Evolutionary conservation across 495 filamentous ascomycete species (phyloP), one percentile per base, ranked within the genome.

Genomic region (Apiosordaria backusii): DNA sequence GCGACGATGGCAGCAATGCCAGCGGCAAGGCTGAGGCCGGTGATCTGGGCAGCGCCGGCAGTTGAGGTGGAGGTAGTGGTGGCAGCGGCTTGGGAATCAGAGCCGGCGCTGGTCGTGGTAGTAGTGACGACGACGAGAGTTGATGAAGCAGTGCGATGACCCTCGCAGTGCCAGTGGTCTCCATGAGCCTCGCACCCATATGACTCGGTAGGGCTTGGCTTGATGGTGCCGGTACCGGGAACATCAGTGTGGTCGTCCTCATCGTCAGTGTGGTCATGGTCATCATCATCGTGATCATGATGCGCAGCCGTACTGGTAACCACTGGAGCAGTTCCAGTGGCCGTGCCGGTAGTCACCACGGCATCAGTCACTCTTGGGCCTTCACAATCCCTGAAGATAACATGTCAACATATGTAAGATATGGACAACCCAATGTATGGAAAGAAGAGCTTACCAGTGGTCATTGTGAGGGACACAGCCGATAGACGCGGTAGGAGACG

Each of bases 131-230:
- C 58, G 16, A 18, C 16, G 3, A 45, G 35, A 59, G 66, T 69
- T 24, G 40, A n/a, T 1, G 67, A 50, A 3, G 72, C 72, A 4
- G 72, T 64, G 40, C 61, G 64, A 26, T 71, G 65, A 25, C 77
- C 76, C 21, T 73, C 72, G 63, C 78, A 80, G 60, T 80, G 77
- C 77, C 76, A 80, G 63, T 80, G 77, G 58, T 79, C 76, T 22
- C 77, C 76, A 50, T 78, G 76, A 15, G 75, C 45, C 22, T 73
- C 66, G 57, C 77, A 79, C 40, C 76, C 75, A 19, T 72, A 67
- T 1, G 76, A 78, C 67, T 72, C 77, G 10, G 76, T 78, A 2
- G 75, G 77, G 60, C 69, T 74, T 16, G 76, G 78, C 59, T 64
- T 57, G 5, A 77, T 63, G 55, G 62, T 71, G n/a, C 23, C 65